Percentiles rank a stretch among this genome's conserved stretches.
phyloP scores from a whole-genome alignment of 441 rosid genomes.

The Omphalea diandra region DNA sequence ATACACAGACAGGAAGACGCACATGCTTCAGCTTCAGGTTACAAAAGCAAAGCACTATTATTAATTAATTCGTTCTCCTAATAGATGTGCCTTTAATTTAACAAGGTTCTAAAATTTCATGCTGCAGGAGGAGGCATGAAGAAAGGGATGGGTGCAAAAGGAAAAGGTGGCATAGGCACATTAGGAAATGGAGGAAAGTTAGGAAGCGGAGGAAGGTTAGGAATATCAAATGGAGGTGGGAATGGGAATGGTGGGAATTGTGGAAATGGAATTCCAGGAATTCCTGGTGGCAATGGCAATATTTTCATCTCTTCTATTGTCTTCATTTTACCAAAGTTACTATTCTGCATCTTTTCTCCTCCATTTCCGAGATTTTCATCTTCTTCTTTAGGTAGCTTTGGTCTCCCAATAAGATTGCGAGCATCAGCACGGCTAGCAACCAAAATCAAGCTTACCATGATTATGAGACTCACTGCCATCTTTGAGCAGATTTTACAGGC shows the following conservation, averaged over 20 bases:
- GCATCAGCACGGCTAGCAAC: background rate
- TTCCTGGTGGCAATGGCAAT: slow-evolving; percentile 3
- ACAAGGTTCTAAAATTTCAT: background rate
- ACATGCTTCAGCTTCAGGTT: too few species aligned
- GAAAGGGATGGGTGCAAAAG: slow-evolving; percentile 21
- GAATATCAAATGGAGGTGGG: slow-evolving; percentile 20
- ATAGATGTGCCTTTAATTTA: too few species aligned
- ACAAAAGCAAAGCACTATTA: too few species aligned
- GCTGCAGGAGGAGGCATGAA: slow-evolving; percentile 15
- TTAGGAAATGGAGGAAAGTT: slow-evolving; percentile 20
- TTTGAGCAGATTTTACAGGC: background rate
- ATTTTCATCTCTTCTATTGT: background rate
- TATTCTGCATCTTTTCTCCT: background rate
- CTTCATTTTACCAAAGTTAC: too few species aligned
- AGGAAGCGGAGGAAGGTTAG: slow-evolving; percentile 21
- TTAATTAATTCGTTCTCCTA: too few species aligned
- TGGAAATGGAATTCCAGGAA: slow-evolving; percentile 15
- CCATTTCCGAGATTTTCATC: slow-evolving; percentile 8
- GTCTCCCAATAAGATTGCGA: background rate
- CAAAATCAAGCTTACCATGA: slow-evolving; percentile 9
- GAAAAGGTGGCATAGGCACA: slow-evolving; percentile 15
- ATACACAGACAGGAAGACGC: too few species aligned
- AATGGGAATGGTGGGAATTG: slow-evolving; percentile 6
- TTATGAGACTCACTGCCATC: background rate
- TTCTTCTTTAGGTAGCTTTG: background rate